Evolutionary conservation across 805 yeast genomes (phyloP).

Genomic region (Saturnispora saitoi): DNA sequence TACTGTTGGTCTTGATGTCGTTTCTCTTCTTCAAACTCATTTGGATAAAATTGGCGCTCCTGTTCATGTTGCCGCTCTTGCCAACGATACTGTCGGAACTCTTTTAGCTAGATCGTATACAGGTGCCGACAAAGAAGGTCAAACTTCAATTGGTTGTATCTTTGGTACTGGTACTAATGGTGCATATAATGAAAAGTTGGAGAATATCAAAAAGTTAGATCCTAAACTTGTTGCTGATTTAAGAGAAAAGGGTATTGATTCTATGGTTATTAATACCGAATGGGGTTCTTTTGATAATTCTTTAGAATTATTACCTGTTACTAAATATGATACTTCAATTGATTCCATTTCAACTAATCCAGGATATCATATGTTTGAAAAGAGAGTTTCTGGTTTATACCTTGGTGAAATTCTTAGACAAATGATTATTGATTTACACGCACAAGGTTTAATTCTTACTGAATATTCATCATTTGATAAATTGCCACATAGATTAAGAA

Average conservation of each 20-base stretch:
- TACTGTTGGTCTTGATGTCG: constrained; percentile 79
- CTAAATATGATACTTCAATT: constrained; percentile 65
- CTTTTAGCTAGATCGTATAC: constrained; percentile 80
- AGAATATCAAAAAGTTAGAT: constrained; percentile 67
- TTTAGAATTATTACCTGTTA: constrained; percentile 62
- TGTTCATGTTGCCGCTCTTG: constrained; percentile 74
- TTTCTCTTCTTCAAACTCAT: constrained; percentile 59
- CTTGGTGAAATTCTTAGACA: constrained; percentile 83
- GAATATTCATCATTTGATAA: constrained; percentile 37
- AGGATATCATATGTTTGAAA: constrained; percentile 87
- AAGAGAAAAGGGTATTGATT: constrained; percentile 38
- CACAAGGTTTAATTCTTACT: constrained; percentile 47
- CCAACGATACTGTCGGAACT: constrained; percentile 95
- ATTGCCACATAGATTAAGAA: constrained; percentile 56
- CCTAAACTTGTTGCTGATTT: constrained; percentile 32
- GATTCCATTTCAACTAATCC: constrained; percentile 71
- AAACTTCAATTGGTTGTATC: constrained; percentile 80
- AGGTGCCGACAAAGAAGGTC: constrained; percentile 53
- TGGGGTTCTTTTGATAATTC: constrained; percentile 97
- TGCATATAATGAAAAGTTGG: constrained; percentile 76
- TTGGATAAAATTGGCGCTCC: constrained; percentile 52
- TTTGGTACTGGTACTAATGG: constrained; percentile 98
- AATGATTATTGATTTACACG: constrained; percentile 58
- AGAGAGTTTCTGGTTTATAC: constrained; percentile 87
- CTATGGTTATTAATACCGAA: constrained; percentile 91